Evolutionary conservation across 352 stramenopile genomes (phyloP).

Genomic region (Phytophthora rubi): DNA sequence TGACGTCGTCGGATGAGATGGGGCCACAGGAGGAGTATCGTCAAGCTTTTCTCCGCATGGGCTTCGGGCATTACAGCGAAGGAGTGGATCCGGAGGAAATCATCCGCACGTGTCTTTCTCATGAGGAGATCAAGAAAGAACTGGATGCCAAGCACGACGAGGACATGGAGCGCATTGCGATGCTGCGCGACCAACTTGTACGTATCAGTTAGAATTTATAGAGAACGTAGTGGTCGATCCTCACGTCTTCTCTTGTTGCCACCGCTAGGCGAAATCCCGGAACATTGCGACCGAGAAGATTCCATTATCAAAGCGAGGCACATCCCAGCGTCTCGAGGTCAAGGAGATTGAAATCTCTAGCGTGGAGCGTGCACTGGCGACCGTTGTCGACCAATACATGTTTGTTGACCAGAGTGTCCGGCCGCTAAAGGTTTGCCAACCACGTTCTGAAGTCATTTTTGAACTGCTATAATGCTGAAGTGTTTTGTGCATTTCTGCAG

Average conservation of each 20-base stretch:
- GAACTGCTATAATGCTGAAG: constrained; percentile 2
- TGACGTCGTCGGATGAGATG: constrained; percentile 19
- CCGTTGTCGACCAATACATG: constrained; percentile 84
- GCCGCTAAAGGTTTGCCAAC: constrained; percentile 67
- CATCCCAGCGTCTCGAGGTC: constrained; percentile 70
- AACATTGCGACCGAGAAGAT: constrained; percentile 57
- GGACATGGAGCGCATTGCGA: constrained; percentile 56
- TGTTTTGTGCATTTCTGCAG: constrained; percentile 28
- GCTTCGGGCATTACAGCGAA: constrained; percentile 61
- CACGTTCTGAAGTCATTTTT: background rate
- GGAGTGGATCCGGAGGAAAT: constrained; percentile 73
- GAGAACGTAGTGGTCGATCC: background rate
- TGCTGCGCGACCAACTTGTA: constrained; percentile 71
- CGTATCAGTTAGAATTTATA: constrained; percentile 1
- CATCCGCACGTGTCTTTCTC: constrained; percentile 64
- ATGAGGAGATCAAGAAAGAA: constrained; percentile 75
- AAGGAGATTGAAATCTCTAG: constrained; percentile 74
- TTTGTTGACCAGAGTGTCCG: constrained; percentile 82
- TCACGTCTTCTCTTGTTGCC: background rate
- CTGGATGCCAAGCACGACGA: constrained; percentile 71
- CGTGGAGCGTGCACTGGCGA: constrained; percentile 64
- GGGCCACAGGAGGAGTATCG: constrained; percentile 48
- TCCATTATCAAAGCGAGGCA: constrained; percentile 67
- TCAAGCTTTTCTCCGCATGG: constrained; percentile 74
- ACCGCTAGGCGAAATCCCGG: constrained; percentile 48